Evolutionary conservation across 108 stramenopile genomes (phyloP).

Genomic region (Schizochytrium sp.): DNA sequence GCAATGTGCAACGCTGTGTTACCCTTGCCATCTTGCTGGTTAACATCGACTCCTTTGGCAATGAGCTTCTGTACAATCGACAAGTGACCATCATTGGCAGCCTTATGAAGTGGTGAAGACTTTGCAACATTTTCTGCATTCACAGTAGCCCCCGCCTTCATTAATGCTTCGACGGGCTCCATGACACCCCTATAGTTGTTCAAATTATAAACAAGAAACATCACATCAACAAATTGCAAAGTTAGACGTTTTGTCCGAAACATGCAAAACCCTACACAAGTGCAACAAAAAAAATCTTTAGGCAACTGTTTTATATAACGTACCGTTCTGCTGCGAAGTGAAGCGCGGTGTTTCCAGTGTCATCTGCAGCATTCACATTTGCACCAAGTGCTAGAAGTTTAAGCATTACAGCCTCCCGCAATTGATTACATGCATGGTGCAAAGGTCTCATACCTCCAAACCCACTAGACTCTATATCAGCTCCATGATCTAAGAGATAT

Average conservation of each 20-base stretch:
- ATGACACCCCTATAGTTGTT: constrained; percentile 54
- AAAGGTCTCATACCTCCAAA: constrained; percentile 67
- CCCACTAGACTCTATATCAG: constrained; percentile 45
- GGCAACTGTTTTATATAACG: not conserved
- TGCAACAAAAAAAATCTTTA: no score
- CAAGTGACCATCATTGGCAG: constrained; percentile 59
- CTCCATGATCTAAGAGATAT: constrained; percentile 64
- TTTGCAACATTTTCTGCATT: constrained; percentile 51
- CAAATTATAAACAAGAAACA: no score
- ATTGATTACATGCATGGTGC: constrained; percentile 67
- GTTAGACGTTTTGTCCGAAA: no score
- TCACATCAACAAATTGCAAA: no score
- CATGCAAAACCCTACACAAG: no score
- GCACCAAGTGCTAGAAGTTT: constrained; percentile 29
- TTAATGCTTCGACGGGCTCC: constrained; percentile 62
- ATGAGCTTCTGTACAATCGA: constrained; percentile 61
- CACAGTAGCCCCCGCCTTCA: constrained; percentile 60
- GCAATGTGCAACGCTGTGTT: constrained; percentile 52
- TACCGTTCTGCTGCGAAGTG: constrained; percentile 65
- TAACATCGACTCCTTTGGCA: constrained; percentile 59
- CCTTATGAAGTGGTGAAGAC: constrained; percentile 62
- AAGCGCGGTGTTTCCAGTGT: constrained; percentile 63
- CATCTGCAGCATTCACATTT: constrained; percentile 66
- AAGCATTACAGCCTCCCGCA: constrained; percentile 55
- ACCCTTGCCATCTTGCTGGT: constrained; percentile 61